Conservation (phyloP, 164 flowering plant species). For the Akebia trifoliata region DNA sequence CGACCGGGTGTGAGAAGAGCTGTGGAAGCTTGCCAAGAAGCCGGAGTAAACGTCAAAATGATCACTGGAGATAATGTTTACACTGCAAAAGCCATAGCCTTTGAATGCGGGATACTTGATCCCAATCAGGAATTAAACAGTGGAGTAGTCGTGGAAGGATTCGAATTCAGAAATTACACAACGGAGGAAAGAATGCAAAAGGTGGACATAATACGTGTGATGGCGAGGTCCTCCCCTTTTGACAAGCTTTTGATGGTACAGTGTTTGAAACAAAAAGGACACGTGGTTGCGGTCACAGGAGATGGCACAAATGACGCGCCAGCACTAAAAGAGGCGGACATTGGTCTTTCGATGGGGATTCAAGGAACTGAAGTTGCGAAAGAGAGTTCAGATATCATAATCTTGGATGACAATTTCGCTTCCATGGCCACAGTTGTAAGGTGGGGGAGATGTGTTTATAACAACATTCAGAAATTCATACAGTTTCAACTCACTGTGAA, state of each 20-base stretch:
- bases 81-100: conserved; percentile 72
- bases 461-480: conserved; percentile 73
- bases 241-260: conserved; percentile 75
- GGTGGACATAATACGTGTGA: conserved; percentile 50
- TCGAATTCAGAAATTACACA: conserved; percentile 53
- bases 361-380: conserved; percentile 80
- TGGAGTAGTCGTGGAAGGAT: conserved; percentile 56
- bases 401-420: conserved; percentile 59
- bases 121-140: conserved; percentile 10
- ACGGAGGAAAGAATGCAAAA: conserved; percentile 44
- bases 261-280: conserved; percentile 56
- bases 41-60: conserved; percentile 70
- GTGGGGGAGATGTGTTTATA: conserved; percentile 78
- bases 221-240: conserved; percentile 74
- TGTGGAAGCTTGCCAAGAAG: conserved; percentile 43
- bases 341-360: conserved; percentile 78
- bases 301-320: conserved; percentile 86
- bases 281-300: conserved; percentile 75
- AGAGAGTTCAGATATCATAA: conserved; percentile 76
- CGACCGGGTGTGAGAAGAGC: conserved; percentile 55
- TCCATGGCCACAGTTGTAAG: conserved; percentile 56
- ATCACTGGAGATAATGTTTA: conserved; percentile 76
- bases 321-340: conserved; percentile 69
- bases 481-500: conserved; percentile 74
- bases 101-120: conserved; percentile 66